phyloP scores from a whole-genome alignment of 306 rosid species.

The Erythrophleum fordii region DNA sequence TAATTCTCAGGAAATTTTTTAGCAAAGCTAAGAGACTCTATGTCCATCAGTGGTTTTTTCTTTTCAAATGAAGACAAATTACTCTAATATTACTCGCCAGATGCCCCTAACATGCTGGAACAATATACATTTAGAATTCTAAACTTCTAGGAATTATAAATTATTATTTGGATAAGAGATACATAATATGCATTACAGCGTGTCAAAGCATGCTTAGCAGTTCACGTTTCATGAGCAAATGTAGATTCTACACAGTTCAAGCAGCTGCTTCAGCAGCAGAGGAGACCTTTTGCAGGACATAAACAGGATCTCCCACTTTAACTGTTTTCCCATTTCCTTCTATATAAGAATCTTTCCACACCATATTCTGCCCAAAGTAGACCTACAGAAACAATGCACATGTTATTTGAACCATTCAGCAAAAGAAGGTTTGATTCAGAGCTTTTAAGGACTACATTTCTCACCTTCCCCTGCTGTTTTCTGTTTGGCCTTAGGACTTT shows the following conservation, averaged over 20 bases:
- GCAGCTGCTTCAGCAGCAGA: conserved; percentile 72
- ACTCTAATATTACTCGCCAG: background rate
- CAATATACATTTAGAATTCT: background rate
- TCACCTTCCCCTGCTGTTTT: conserved; percentile 66
- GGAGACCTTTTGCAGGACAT: conserved; percentile 56
- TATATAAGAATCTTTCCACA: conserved; percentile 56
- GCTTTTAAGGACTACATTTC: conserved; percentile 36
- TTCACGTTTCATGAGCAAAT: no score
- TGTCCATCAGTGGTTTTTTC: background rate
- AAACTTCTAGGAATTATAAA: background rate
- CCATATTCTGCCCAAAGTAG: conserved; percentile 84
- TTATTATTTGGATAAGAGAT: background rate
- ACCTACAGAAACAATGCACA: conserved; percentile 52
- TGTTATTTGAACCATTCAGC: conserved; percentile 28
- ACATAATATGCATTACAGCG: background rate
- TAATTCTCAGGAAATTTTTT: background rate
- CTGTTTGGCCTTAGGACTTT: conserved; percentile 63
- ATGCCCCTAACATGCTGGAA: background rate
- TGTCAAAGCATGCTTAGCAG: background rate
- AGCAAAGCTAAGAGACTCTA: background rate
- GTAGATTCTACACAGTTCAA: conserved; percentile 40
- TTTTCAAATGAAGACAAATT: background rate
- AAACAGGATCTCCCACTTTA: conserved; percentile 68
- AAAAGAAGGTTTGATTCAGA: background rate
- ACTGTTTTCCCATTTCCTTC: conserved; percentile 55